Base-by-base conservation (phyloP, 1,284 basidiomycete genomes). In the Schizopora paradoxa region DNA sequence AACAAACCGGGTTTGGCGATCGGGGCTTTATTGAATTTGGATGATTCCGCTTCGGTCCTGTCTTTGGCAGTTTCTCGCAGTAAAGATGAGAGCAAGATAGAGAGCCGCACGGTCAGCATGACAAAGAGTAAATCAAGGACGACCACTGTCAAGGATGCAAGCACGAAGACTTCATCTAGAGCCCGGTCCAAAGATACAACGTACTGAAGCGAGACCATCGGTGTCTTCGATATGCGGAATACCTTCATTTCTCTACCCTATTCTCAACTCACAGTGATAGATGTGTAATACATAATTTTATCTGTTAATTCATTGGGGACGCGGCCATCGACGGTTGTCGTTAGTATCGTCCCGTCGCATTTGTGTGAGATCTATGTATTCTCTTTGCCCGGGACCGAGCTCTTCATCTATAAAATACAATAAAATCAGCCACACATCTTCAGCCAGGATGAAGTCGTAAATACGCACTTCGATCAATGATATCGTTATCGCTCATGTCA, bases 401-500 rank as follows among this genome's bases (percentile, higher is more conserved):
- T 78, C 78, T 47, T 83, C 79, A 57, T 70, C 83, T 85, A 48
- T 11, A 55, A 16, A 41, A 36, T 47, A 27, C 35, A 36, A 46
- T 34, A 40, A n/a, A 47, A n/a, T 47, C 32, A 36, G 46, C 53
- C 43, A 54, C 54, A 23, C 32, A 35, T 6, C 21, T 8, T 18
- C 13, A 40, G 23, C 14, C 31, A 40, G 14, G 39, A 54, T 52
- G 33, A 27, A 53, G 54, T 35, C 28, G 26, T 21, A 41, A 37
- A 41, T 21, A 69, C 80, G 59, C 59, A 87, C 84, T 80, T 46
- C 70, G 70, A 61, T 87, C 84, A 52, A 85, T 73, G 38, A 86
- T 73, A 56, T 82, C 73, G 2, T 73, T 62, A 27, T 70, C 68
- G 16, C 45, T 28, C 39, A 58, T 21, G 18, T 85, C 83, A 1